A percentile compares a stretch with the other conserved stretches of the same genome.
phyloP scores from a whole-genome alignment of 148 eudicot species.

The Rhododendron vialii region DNA sequence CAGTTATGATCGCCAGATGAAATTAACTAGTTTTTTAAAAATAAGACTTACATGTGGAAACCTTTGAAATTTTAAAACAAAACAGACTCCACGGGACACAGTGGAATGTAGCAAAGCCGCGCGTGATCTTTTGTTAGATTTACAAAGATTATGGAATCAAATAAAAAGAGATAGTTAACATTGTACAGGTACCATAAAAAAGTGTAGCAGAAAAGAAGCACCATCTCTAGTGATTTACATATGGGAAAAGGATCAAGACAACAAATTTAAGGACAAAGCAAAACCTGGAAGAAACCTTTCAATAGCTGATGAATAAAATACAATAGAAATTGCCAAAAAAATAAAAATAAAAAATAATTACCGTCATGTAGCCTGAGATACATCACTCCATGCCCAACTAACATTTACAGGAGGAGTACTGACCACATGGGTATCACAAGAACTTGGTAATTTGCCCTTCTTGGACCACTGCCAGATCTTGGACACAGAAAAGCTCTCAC shows the following conservation, averaged over 20 bases:
- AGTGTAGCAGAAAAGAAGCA: neutral
- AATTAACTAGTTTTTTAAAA: too few species aligned
- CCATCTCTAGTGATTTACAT: neutral
- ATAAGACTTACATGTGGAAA: neutral
- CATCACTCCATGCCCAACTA: conserved; percentile 46
- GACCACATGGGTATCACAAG: conserved; percentile 28
- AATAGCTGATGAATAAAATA: neutral
- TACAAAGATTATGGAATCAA: neutral
- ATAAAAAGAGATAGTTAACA: neutral
- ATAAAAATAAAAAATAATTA: neutral
- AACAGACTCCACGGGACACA: neutral
- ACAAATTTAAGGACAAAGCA: neutral
- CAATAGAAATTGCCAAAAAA: neutral
- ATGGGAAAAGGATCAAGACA: neutral
- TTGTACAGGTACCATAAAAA: neutral
- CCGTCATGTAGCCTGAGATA: conserved; percentile 20
- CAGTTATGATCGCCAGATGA: neutral
- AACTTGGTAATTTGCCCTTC: conserved; percentile 55
- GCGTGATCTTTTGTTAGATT: neutral
- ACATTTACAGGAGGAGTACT: conserved; percentile 34
- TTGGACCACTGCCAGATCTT: conserved; percentile 97
- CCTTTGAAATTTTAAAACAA: neutral
- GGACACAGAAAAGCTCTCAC: conserved; percentile 87
- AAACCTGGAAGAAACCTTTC: conserved; percentile 7
- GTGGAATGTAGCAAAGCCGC: neutral